Evolutionary conservation across 768 basidiomycete genomes (phyloP).

Genomic region (Clathrus columnatus): DNA sequence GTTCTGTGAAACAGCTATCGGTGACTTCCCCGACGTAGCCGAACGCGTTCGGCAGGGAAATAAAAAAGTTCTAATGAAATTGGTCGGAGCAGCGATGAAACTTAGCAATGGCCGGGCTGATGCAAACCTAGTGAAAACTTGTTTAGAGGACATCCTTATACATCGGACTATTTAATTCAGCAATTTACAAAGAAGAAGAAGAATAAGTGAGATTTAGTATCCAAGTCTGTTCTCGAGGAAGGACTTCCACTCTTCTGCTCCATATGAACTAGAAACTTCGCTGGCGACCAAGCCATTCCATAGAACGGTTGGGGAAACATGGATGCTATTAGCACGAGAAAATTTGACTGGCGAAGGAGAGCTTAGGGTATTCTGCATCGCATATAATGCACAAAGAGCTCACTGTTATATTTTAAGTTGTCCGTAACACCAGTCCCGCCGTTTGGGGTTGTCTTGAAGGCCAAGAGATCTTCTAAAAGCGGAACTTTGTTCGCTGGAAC

Average conservation of each 20-base stretch:
- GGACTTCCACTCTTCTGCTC: neutral
- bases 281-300: constrained; percentile 69
- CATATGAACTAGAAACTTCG: constrained; percentile 64
- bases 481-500: constrained; percentile 42
- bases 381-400: neutral
- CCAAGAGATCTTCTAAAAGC: constrained; percentile 53
- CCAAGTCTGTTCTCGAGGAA: constrained; percentile 5
- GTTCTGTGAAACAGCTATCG: constrained; percentile 59
- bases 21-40: constrained; percentile 56
- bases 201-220: neutral
- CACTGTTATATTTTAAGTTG: constrained; percentile 82
- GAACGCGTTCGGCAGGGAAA: constrained; percentile 60
- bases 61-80: constrained; percentile 66
- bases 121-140: constrained; percentile 46
- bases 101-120: constrained; percentile 70
- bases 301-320: constrained; percentile 78
- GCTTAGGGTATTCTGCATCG: neutral
- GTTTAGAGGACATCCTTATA: constrained; percentile 41
- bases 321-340: constrained; percentile 83
- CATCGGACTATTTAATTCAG: no score
- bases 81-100: constrained; percentile 84
- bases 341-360: constrained; percentile 70
- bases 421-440: constrained; percentile 78
- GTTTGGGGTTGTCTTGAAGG: constrained; percentile 56
- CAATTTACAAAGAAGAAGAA: no score